phyloP scores from a whole-genome alignment of 805 yeast species.

The Lipomyces sp. region DNA sequence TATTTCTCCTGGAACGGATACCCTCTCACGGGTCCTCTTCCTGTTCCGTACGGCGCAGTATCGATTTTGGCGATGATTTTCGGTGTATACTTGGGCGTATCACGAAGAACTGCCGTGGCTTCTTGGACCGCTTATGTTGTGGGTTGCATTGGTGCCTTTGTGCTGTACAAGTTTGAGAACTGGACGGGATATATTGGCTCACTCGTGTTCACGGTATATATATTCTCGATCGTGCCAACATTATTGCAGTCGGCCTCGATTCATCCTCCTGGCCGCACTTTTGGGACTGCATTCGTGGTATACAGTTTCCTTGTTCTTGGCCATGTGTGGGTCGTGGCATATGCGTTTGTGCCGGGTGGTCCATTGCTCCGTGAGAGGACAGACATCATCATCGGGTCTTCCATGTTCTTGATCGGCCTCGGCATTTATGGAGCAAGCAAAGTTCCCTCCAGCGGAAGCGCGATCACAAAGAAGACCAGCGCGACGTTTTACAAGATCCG shows the following conservation, averaged over 20 bases:
- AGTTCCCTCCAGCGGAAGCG: constrained; percentile 20
- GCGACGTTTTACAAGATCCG: constrained; percentile 13
- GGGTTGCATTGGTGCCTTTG: constrained; percentile 51
- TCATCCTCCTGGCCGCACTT: constrained; percentile 50
- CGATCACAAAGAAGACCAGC: constrained; percentile 25
- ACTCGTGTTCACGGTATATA: constrained; percentile 55
- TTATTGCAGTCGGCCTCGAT: constrained; percentile 48
- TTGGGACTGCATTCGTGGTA: constrained; percentile 43
- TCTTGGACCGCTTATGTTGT: constrained; percentile 39
- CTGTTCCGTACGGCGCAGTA: constrained; percentile 74
- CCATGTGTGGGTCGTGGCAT: constrained; percentile 96
- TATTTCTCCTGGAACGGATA: constrained; percentile 97
- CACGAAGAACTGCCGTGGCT: constrained; percentile 17
- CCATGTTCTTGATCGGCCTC: constrained; percentile 51
- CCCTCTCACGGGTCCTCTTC: constrained; percentile 81
- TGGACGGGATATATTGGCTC: constrained; percentile 82
- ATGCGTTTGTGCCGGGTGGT: constrained; percentile 97
- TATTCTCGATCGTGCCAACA: constrained; percentile 34
- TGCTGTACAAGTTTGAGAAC: constrained; percentile 52
- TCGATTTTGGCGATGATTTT: constrained; percentile 56
- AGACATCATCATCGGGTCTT: constrained; percentile 61
- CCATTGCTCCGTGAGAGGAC: constrained; percentile 82
- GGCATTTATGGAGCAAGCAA: constrained; percentile 46
- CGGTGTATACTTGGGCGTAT: constrained; percentile 53
- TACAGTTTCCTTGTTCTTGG: constrained; percentile 64